Evolutionary conservation across 768 basidiomycete genomes (phyloP).

Genomic region (Nevesoporus exiguus): DNA sequence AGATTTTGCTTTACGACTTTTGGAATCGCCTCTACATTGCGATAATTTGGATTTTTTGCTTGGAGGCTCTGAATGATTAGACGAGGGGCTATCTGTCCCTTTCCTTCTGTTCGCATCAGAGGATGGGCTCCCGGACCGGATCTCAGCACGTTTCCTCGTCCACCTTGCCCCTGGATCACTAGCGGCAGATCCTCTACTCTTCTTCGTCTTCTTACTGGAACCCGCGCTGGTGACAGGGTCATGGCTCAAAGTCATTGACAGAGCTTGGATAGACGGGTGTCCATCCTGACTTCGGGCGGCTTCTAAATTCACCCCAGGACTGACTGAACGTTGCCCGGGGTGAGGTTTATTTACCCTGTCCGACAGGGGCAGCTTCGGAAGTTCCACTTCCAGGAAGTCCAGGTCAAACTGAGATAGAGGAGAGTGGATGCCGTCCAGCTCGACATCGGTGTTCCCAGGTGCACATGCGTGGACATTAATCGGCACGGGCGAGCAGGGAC

Average conservation of each 20-base stretch:
- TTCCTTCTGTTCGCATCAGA: constrained; percentile 1
- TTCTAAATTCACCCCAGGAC: neutral
- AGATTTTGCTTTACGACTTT: neutral
- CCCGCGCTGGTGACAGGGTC: neutral
- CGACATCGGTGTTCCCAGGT: neutral
- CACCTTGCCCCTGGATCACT: neutral
- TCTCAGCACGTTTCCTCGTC: constrained; percentile 7
- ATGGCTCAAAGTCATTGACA: neutral
- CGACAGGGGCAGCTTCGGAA: constrained; percentile 17
- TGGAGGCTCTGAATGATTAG: constrained; percentile 10
- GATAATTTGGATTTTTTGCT: constrained; percentile 23
- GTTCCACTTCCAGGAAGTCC: constrained; percentile 21
- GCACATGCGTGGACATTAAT: neutral
- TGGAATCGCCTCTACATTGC: neutral
- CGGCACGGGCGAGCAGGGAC: neutral
- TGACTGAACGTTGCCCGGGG: constrained; percentile 3
- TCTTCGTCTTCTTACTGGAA: constrained; percentile 4
- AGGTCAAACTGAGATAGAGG: constrained; percentile 26
- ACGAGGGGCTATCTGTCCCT: neutral
- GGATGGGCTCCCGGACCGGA: neutral
- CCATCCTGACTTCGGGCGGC: neutral
- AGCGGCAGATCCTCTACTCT: neutral
- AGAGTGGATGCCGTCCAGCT: constrained; percentile 12
- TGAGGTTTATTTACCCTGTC: constrained; percentile 21
- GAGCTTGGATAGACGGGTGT: neutral